These are phyloP conservation scores for Kuraishia piskuri DNA, from an alignment of 805 yeast species.

Conservation along the genomic window DNA sequence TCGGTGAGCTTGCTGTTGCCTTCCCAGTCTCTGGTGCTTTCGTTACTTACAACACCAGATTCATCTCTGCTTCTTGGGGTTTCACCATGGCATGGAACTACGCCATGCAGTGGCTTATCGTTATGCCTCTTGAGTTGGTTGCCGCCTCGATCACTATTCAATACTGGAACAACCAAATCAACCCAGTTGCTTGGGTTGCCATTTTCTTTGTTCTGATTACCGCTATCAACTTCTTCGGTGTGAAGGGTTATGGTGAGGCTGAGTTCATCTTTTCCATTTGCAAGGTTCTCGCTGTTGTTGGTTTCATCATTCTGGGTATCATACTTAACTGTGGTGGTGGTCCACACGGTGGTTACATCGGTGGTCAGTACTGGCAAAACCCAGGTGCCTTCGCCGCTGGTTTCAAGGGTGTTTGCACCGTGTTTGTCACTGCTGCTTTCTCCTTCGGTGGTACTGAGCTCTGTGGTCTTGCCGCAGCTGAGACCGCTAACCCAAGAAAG, in stretches of 20 bases:
- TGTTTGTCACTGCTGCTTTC: conserved; percentile 53
- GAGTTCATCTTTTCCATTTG: conserved; percentile 48
- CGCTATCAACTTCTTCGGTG: conserved; percentile 50
- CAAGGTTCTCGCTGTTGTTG: conserved; percentile 48
- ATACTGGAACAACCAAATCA: conserved; percentile 36
- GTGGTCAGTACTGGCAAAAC: conserved; percentile 47
- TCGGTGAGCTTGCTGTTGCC: conserved; percentile 56
- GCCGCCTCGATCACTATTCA: conserved; percentile 44
- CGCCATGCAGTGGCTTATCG: conserved; percentile 45
- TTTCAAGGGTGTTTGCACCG: conserved; percentile 61
- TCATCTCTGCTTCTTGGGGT: conserved; percentile 50
- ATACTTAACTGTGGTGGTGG: conserved; percentile 59
- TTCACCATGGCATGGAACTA: conserved; percentile 57
- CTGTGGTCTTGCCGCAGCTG: conserved; percentile 60
- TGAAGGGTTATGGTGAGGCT: conserved; percentile 62
- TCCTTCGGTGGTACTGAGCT: conserved; percentile 63
- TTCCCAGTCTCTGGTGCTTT: conserved; percentile 59
- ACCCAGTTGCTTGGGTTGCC: conserved; percentile 49
- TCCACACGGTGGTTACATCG: conserved; percentile 46
- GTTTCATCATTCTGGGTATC: conserved; percentile 49
- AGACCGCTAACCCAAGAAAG: conserved; percentile 51
- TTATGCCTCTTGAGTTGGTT: conserved; percentile 45
- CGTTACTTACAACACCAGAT: conserved; percentile 50
- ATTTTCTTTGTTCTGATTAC: conserved; percentile 45
- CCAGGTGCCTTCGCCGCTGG: conserved; percentile 49